Percentiles rank a stretch among this genome's conserved stretches.
Evolutionary conservation across 106 monocot genomes (phyloP).

Genomic region (Dendrobium chrysotoxum): DNA sequence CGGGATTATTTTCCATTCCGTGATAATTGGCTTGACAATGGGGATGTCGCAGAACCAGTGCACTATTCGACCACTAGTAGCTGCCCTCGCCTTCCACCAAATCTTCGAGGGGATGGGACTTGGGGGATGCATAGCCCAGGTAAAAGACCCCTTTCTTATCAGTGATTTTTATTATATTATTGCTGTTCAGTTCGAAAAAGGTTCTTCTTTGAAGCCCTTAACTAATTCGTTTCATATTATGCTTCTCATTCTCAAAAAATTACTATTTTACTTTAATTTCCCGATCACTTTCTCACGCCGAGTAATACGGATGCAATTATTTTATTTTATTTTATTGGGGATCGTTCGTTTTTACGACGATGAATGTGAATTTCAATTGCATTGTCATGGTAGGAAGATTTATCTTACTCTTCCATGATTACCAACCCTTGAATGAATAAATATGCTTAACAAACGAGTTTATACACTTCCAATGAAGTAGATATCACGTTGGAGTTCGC

Average conservation of each 20-base stretch:
- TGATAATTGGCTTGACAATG: conserved; percentile 89
- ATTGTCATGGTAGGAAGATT: not conserved
- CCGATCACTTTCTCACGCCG: not conserved
- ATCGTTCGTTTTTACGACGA: not conserved
- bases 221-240: not conserved
- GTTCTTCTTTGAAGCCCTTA: not conserved
- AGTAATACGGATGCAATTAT: not conserved
- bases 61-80: conserved; percentile 77
- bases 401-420: not conserved
- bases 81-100: conserved; percentile 84
- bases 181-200: not conserved
- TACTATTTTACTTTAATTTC: not conserved
- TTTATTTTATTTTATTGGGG: not conserved
- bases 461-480: not conserved
- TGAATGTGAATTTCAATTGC: not conserved
- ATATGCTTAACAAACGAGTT: not conserved
- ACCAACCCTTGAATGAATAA: not conserved
- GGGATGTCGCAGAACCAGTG: conserved; percentile 95
- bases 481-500: not conserved
- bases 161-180: not conserved
- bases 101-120: conserved; percentile 96
- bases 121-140: conserved; percentile 97
- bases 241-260: not conserved
- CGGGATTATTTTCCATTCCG: conserved; percentile 91
- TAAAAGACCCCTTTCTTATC: conserved; percentile 11